These are phyloP conservation scores for Alternaria novae-zelandiae DNA, from an alignment of 2,329 filamentous ascomycete genomes.

Conservation along the genomic window DNA sequence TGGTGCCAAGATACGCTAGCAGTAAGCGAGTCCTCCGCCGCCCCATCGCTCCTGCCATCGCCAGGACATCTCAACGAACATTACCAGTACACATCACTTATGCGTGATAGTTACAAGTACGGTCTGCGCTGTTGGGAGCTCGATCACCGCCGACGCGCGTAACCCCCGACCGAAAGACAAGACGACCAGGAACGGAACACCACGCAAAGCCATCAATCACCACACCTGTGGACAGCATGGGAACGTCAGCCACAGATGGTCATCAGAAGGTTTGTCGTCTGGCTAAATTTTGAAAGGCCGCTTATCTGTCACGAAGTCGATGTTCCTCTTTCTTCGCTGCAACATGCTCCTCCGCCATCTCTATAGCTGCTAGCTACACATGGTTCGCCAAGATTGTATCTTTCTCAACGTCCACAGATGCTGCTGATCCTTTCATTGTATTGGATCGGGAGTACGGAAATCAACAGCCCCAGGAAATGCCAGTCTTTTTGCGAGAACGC, in stretches of 20 bases:
- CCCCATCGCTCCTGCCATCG: neutral
- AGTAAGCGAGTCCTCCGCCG: constrained; percentile 10
- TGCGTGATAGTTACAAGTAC: neutral
- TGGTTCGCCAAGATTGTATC: neutral
- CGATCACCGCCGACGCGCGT: neutral
- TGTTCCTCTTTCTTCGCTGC: neutral
- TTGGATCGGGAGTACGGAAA: neutral
- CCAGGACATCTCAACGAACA: neutral
- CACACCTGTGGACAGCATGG: neutral
- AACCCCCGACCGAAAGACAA: neutral
- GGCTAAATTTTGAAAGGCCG: neutral
- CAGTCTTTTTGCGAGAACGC: neutral
- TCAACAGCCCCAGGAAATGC: neutral
- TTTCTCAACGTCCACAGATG: neutral
- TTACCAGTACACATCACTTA: neutral
- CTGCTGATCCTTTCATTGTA: neutral
- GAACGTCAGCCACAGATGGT: neutral
- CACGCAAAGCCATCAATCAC: neutral
- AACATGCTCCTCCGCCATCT: neutral
- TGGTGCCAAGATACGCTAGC: constrained; percentile 16
- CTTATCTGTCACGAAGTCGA: neutral
- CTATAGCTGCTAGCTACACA: neutral
- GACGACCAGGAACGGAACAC: neutral
- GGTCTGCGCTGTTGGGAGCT: neutral
- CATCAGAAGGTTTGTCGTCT: neutral